Percentiles rank a stretch among this genome's conserved stretches.
Conservation (phyloP, 371 early-diverging fungal species). For the Actinomucor elegans region DNA sequence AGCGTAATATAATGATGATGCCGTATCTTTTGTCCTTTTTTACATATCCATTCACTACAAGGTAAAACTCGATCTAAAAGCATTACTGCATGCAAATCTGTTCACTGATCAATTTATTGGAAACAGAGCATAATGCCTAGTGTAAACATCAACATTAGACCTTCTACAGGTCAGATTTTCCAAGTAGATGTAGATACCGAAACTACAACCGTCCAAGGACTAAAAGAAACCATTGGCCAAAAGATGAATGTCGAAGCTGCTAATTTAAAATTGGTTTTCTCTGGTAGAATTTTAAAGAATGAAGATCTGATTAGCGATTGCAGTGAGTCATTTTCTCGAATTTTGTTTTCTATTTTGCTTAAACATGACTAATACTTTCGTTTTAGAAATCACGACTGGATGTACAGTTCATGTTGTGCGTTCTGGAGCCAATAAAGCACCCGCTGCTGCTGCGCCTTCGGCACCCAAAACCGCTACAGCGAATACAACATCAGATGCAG, state of each 20-base stretch:
- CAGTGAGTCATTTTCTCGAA: slow-evolving; percentile 42
- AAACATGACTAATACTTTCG: too few species aligned
- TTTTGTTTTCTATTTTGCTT: background rate
- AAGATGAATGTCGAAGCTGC: slow-evolving; percentile 43
- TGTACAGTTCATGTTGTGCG: slow-evolving; percentile 67
- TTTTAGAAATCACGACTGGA: slow-evolving; percentile 51
- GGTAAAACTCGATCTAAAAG: background rate
- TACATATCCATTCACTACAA: background rate
- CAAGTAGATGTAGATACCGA: slow-evolving; percentile 36
- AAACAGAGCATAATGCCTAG: too few species aligned
- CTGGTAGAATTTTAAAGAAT: slow-evolving; percentile 73
- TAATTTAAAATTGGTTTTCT: slow-evolving; percentile 70
- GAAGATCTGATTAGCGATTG: slow-evolving; percentile 58
- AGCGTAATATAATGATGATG: too few species aligned
- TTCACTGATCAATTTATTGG: too few species aligned
- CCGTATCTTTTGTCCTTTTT: too few species aligned
- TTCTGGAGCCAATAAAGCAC: slow-evolving; percentile 46
- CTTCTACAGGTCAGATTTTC: slow-evolving; percentile 43
- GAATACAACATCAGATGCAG: slow-evolving; percentile 17
- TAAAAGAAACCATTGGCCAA: slow-evolving; percentile 61
- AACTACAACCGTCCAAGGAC: slow-evolving; percentile 49
- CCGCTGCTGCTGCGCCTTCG: slow-evolving; percentile 14
- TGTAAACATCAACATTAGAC: slow-evolving; percentile 40
- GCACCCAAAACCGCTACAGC: slow-evolving; percentile 6
- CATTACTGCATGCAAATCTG: background rate